Evolutionary conservation across 208 protist species (phyloP).

Genomic region (Porcisia hertigi): DNA sequence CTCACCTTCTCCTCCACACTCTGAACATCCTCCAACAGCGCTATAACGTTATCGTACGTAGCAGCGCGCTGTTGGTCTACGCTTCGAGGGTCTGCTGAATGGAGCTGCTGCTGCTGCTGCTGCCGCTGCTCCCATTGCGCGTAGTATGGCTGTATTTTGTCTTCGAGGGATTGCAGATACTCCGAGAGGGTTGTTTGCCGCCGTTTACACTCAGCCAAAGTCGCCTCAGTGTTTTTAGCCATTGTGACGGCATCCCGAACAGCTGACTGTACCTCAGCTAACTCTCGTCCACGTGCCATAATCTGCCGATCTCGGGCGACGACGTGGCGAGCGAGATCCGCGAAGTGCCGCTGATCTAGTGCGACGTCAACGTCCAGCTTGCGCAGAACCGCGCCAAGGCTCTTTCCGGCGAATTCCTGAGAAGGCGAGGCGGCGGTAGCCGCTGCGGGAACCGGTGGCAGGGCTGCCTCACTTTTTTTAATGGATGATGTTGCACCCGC

Average conservation of each 20-base stretch:
- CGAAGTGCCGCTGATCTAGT: conserved; percentile 55
- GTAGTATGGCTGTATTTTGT: conserved; percentile 66
- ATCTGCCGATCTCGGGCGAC: conserved; percentile 67
- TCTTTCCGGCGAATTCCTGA: conserved; percentile 58
- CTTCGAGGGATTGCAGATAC: conserved; percentile 66
- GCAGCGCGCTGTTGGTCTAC: conserved; percentile 44
- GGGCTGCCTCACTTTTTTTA: neutral
- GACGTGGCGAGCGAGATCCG: conserved; percentile 54
- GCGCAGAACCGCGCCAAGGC: conserved; percentile 48
- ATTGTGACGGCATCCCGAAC: conserved; percentile 55
- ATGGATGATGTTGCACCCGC: neutral
- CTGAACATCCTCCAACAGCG: conserved; percentile 72
- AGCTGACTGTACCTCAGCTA: conserved; percentile 44
- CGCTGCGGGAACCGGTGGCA: neutral
- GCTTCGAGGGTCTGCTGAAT: conserved; percentile 12
- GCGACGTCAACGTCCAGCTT: conserved; percentile 57
- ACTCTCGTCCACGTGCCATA: conserved; percentile 57
- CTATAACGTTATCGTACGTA: conserved; percentile 58
- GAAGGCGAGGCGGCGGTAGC: conserved; percentile 32
- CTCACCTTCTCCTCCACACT: conserved; percentile 51
- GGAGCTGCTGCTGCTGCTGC: conserved; percentile 26
- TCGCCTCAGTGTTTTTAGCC: conserved; percentile 50
- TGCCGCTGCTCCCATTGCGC: conserved; percentile 30
- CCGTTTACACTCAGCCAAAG: conserved; percentile 49
- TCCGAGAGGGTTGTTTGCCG: conserved; percentile 50